Evolutionary conservation across 176 grass and related monocot species (phyloP), one percentile per base, ranked within the genome.

Genomic region (Juncus effusus): DNA sequence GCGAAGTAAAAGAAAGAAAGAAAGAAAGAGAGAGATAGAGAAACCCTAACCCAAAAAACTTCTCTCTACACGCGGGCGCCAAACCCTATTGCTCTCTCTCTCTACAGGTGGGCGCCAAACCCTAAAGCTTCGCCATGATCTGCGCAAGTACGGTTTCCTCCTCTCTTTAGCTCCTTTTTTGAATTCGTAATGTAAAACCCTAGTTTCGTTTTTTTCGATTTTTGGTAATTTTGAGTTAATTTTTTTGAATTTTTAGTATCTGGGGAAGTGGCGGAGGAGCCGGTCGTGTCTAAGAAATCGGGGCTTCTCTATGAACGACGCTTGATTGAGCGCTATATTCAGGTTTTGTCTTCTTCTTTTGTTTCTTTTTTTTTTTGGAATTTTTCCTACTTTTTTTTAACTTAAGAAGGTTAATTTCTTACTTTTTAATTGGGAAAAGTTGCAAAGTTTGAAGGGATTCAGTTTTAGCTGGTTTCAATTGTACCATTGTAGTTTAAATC

Each of bases 221-320:
- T 10, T 56, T 51, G 10, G 56, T 19, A 56, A 56, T 86, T 70
- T 38, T 13, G 36, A 59, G 40, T 59, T 6, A 57, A 12, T 64
- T 72, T 70, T 69, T 49, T 10, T 65, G 54, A 28, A 53, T 57
- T 13, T 42, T 2, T 42, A 99, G 95, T 99, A 55, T 99, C 95
- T 61, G 95, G 95, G 47, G 95, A 99, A 78, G 89, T 85, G 72
- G 88, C 95, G 76, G 89, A 90, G 72, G 95, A 99, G 74, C 95
- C 95, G 19, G 89, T 99, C 41, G 79, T 99, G 35, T 94, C 86
- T 10, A 99, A 94, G 86, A 99, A 93, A 78, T 99, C 95, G 3
- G 95, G 95, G 5, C 89, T 81, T 8, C 75, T 99, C 57, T 99
- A 82, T 73, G 95, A 99, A 77, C 78, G 95, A 56, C 85, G 95